Percentiles rank a stretch among this genome's conserved stretches.
These are phyloP conservation scores for Nematocida displodere DNA, from an alignment of 371 early-diverging fungal genomes.

Conservation along the genomic window DNA sequence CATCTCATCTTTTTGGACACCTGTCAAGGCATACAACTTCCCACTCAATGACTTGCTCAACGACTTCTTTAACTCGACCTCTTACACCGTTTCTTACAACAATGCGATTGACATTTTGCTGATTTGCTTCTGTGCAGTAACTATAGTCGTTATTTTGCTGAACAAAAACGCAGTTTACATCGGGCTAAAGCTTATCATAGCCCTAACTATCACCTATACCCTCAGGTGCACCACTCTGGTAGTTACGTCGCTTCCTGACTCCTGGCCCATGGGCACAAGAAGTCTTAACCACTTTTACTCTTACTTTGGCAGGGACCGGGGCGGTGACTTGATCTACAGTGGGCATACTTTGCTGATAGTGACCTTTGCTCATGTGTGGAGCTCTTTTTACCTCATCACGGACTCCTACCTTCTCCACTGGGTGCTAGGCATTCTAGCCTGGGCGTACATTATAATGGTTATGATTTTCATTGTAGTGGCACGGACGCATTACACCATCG, in stretches of 20 bases:
- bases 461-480: conserved; percentile 39
- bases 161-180: conserved; percentile 37
- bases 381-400: conserved; percentile 39
- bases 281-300: conserved; percentile 14
- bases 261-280: conserved; percentile 34
- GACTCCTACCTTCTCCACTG: conserved; percentile 30
- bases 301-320: conserved; percentile 21
- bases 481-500: conserved; percentile 50
- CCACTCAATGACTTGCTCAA: conserved; percentile 14
- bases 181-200: conserved; percentile 36
- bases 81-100: background rate
- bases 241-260: conserved; percentile 40
- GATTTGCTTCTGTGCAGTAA: conserved; percentile 37
- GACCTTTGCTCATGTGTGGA: conserved; percentile 43
- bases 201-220: conserved; percentile 17
- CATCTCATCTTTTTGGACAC: conserved; percentile 47
- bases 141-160: conserved; percentile 2
- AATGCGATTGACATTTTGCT: conserved; percentile 14
- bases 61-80: conserved; percentile 38
- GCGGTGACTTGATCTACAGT: conserved; percentile 48
- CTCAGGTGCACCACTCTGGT: conserved; percentile 37
- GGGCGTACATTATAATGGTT: conserved; percentile 1
- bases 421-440: conserved; percentile 10
- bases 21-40: conserved; percentile 41
- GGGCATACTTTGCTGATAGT: conserved; percentile 44